Conservation (phyloP, 2,329 filamentous ascomycete species). For the Aspergillus floridensis region DNA sequence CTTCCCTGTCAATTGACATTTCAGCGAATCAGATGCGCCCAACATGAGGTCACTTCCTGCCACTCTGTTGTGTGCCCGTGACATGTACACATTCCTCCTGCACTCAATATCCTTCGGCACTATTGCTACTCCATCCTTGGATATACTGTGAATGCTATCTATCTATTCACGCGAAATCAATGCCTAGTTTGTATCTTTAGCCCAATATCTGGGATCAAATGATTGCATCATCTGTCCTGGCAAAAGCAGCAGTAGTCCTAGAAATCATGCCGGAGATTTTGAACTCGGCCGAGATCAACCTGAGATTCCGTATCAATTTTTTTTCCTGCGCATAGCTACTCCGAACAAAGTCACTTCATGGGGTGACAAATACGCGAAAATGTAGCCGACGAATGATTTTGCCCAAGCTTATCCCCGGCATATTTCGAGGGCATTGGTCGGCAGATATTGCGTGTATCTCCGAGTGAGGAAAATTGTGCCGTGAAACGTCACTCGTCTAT, state of each 20-base stretch:
- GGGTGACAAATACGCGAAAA: neutral
- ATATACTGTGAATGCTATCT: neutral
- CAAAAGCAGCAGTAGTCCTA: too few species aligned
- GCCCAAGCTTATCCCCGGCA: neutral
- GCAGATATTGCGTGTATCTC: neutral
- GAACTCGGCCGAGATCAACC: too few species aligned
- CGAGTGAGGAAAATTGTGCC: neutral
- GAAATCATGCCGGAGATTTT: too few species aligned
- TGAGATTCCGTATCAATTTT: too few species aligned
- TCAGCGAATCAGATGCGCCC: slow-evolving; percentile 1
- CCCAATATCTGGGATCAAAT: neutral
- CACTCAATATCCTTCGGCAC: neutral
- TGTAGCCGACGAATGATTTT: neutral
- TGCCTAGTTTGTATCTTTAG: neutral
- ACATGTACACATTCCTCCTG: neutral
- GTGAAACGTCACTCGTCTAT: neutral
- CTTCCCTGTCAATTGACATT: neutral
- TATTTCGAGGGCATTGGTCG: neutral
- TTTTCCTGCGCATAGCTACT: too few species aligned
- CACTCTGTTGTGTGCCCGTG: neutral
- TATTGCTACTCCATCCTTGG: neutral
- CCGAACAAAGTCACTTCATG: neutral
- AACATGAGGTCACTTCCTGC: slow-evolving; percentile 3
- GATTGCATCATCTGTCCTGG: neutral
- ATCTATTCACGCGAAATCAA: neutral